Base-by-base conservation (phyloP, 2,329 filamentous ascomycete species). In the Sarocladium strictum region DNA sequence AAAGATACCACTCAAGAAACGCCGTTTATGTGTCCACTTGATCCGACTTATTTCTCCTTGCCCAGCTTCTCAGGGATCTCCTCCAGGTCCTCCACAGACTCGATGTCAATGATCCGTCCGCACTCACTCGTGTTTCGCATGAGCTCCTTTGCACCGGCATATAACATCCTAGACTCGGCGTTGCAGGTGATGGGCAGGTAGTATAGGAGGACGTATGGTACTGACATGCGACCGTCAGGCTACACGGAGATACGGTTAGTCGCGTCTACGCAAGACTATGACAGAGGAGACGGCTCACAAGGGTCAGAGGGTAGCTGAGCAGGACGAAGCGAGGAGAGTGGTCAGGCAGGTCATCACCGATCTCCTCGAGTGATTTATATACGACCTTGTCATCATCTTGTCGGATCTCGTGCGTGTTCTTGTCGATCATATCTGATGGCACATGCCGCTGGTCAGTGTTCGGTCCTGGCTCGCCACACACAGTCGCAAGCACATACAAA, bases 141-240 rank as follows among this genome's bases (percentile, higher is more conserved):
- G 69, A 97, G 73, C 74, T 99, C 94, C 72, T 97, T 96, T 41
- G 94, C 94, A 37, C 92, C 89, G 27, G 94, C 94, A 69, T 97
- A 99, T 67, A 94, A 76, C 94, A 97, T 97, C 62, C 90, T 84
- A 66, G 88, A 76, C 66, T 92, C 89, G 61, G 80, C 83, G 69
- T 96, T 97, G 74, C 90, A 94, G 50, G 93, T 97, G 53, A 86
- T 87, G 7, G 94, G 94, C 21, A 97, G 84, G 74, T 96, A 97
- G 76, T 96, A 97, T 21, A 99, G 75, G 68, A 97, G 83, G 47
- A 97, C 90, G 69, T 99, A 99, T 10, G 94, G 94, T 2, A 96
- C 91, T 4, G 90, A 88, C 41, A 91, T 71, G 26, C 94, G 85
- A 55, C 94, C 94, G 53, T 89, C 91, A 43, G 85, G 76, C 90